These are phyloP conservation scores for Rhizopus delemar DNA, from an alignment of 371 early-diverging fungal genomes.

Conservation along the genomic window DNA sequence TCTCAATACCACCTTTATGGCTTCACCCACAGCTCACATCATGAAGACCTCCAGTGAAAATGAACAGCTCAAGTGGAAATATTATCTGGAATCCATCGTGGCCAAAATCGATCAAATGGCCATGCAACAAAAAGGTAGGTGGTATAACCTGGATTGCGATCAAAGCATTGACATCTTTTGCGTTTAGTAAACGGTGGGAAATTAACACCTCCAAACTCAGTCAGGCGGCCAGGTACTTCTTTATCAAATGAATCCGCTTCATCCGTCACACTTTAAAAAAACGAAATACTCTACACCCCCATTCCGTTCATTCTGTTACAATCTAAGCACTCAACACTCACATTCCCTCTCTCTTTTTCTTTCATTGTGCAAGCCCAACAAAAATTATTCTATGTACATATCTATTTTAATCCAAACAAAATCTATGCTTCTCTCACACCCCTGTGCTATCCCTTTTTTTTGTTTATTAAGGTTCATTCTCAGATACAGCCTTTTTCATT, in stretches of 20 bases:
- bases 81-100: constrained; percentile 18
- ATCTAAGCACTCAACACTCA: neutral
- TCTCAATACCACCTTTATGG: constrained; percentile 40
- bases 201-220: constrained; percentile 8
- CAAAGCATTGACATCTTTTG: neutral
- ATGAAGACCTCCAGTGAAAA: constrained; percentile 22
- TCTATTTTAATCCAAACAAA: too few relatives aligned
- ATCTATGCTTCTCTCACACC: too few relatives aligned
- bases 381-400: too few relatives aligned
- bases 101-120: constrained; percentile 1
- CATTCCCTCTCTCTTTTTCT: neutral
- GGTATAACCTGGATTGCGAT: neutral
- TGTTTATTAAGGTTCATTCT: too few relatives aligned
- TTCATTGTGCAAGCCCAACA: too few relatives aligned
- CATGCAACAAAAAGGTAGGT: constrained; percentile 1
- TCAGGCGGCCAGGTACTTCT: constrained; percentile 11
- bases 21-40: constrained; percentile 34
- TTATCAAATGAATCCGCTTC: constrained; percentile 12
- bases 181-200: constrained; percentile 1
- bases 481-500: too few relatives aligned
- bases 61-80: constrained; percentile 36
- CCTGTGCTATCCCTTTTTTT: too few relatives aligned
- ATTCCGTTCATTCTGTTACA: neutral
- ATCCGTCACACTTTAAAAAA: neutral
- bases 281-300: neutral